Percentiles rank a stretch among this genome's conserved stretches.
Evolutionary conservation across 129 eudicot genomes (phyloP).

Genomic region (Artemisia argyi): DNA sequence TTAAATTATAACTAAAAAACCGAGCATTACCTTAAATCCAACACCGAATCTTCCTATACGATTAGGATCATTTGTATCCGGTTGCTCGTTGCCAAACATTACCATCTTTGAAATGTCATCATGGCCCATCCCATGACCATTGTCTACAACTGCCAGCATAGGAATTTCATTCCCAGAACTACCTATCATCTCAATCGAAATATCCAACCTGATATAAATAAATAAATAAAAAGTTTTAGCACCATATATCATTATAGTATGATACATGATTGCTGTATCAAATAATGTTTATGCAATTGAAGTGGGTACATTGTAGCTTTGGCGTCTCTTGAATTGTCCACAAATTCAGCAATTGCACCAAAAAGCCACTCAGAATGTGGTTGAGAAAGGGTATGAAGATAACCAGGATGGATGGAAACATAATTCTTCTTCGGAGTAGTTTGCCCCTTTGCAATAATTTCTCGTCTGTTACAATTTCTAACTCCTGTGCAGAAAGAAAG

Average conservation of each 20-base stretch:
- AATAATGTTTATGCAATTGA: no score
- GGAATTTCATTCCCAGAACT: constrained; percentile 51
- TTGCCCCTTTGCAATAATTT: neutral
- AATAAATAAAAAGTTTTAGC: neutral
- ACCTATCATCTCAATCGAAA: constrained; percentile 46
- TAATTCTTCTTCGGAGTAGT: constrained; percentile 32
- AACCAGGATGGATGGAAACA: constrained; percentile 55
- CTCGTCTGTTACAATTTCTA: constrained; percentile 26
- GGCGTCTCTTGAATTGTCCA: constrained; percentile 81
- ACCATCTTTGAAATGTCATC: constrained; percentile 55
- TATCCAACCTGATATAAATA: constrained; percentile 6
- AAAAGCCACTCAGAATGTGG: constrained; percentile 79
- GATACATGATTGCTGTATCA: no score
- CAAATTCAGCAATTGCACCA: constrained; percentile 82
- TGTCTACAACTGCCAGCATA: constrained; percentile 68
- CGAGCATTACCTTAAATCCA: constrained; percentile 64
- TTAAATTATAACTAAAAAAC: no score
- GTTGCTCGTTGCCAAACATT: constrained; percentile 69
- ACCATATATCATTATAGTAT: neutral
- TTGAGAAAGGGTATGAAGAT: constrained; percentile 67
- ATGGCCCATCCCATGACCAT: constrained; percentile 78
- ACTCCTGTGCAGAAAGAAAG: constrained; percentile 22
- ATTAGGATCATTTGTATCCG: constrained; percentile 46
- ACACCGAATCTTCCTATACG: constrained; percentile 72
- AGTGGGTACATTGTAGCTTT: constrained; percentile 51